These are phyloP conservation scores for Trichophyton benhamiae DNA, from an alignment of 2,329 filamentous ascomycete genomes.

Conservation along the genomic window DNA sequence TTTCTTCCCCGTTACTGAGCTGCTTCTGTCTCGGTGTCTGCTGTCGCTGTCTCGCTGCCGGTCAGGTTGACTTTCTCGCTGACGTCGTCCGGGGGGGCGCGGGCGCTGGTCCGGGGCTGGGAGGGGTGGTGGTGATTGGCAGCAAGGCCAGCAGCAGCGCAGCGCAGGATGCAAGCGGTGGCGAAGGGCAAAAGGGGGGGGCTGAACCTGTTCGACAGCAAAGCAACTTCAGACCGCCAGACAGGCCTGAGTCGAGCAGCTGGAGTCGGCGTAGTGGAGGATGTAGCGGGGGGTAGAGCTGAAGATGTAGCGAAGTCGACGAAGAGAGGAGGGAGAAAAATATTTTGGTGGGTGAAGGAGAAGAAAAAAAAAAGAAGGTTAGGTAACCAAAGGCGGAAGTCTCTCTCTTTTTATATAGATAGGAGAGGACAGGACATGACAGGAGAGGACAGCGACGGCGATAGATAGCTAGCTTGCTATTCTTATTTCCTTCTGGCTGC, in stretches of 20 bases:
- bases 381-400: neutral
- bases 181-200: neutral
- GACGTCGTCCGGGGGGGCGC: neutral
- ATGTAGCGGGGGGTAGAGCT: neutral
- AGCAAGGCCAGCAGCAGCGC: conserved; percentile 10
- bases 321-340: neutral
- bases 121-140: conserved; percentile 3
- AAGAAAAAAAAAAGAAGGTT: neutral
- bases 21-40: neutral
- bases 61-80: neutral
- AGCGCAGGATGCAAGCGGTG: conserved; percentile 3
- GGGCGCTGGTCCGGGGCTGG: conserved; percentile 5
- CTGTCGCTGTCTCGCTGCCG: neutral
- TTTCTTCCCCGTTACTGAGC: neutral
- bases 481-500: neutral
- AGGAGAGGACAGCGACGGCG: neutral
- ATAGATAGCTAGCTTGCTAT: too few species aligned
- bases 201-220: neutral
- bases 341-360: neutral
- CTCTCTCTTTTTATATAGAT: neutral
- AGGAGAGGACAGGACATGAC: neutral
- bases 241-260: neutral
- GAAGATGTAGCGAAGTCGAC: too few species aligned
- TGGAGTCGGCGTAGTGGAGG: neutral
- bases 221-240: neutral